Evolutionary conservation across 2,329 filamentous ascomycete genomes (phyloP).

Genomic region (Sporothrix variecibatus): DNA sequence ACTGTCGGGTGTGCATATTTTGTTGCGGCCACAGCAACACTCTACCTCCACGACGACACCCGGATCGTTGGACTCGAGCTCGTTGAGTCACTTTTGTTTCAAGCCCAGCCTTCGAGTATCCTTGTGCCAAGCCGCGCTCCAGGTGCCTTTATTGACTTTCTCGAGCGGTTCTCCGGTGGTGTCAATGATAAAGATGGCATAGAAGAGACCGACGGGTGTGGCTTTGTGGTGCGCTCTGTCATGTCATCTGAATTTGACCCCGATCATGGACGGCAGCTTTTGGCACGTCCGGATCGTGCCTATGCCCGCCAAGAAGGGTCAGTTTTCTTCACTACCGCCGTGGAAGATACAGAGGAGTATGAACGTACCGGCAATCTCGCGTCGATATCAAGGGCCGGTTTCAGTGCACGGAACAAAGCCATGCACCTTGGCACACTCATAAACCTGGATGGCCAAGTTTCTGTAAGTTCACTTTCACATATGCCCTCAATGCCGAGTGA

Average conservation of each 20-base stretch:
- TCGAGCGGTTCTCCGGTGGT: constrained; percentile 30
- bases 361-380: constrained; percentile 35
- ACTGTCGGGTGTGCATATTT: constrained; percentile 86
- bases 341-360: constrained; percentile 40
- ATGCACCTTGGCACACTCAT: constrained; percentile 70
- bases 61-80: constrained; percentile 67
- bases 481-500: neutral
- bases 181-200: neutral
- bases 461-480: constrained; percentile 49
- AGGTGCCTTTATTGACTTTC: constrained; percentile 42
- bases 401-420: constrained; percentile 62
- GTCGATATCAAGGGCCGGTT: constrained; percentile 44
- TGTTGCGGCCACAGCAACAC: constrained; percentile 64
- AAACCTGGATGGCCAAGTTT: constrained; percentile 71
- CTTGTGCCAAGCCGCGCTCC: constrained; percentile 54
- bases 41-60: constrained; percentile 78
- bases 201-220: neutral
- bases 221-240: constrained; percentile 63
- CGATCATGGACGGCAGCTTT: constrained; percentile 64
- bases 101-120: constrained; percentile 57
- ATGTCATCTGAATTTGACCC: constrained; percentile 73
- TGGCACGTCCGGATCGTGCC: constrained; percentile 60
- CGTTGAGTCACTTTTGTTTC: constrained; percentile 61
- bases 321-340: constrained; percentile 52
- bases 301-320: constrained; percentile 54